phyloP scores from a whole-genome alignment of 192 early-diverging fungal genomes.

The Podochytrium sp. region DNA sequence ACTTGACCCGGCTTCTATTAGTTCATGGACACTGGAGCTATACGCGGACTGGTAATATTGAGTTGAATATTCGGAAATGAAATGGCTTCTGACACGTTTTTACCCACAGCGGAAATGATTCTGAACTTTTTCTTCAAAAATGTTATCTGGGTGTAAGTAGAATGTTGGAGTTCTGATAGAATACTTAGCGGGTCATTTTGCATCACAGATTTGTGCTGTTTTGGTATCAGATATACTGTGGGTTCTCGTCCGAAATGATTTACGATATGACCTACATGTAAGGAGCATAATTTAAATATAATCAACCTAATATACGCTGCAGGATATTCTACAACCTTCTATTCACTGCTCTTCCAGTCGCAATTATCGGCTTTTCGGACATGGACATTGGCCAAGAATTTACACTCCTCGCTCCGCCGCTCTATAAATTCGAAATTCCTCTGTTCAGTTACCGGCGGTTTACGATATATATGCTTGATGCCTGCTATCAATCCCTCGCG shows the following conservation, averaged over 20 bases:
- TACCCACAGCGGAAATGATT: conserved; percentile 16
- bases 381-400: conserved; percentile 75
- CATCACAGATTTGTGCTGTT: conserved; percentile 73
- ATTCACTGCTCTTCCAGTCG: conserved; percentile 83
- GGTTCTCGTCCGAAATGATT: conserved; percentile 77
- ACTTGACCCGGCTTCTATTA: conserved; percentile 77
- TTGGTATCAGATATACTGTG: conserved; percentile 89
- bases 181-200: background rate
- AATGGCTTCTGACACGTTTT: background rate
- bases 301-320: conserved; percentile 5
- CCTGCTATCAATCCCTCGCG: conserved; percentile 85
- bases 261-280: conserved; percentile 87
- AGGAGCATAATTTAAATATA: background rate
- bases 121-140: conserved; percentile 94
- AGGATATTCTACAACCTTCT: conserved; percentile 83
- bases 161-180: conserved; percentile 20
- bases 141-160: conserved; percentile 72
- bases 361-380: conserved; percentile 73
- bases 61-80: conserved; percentile 44
- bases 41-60: conserved; percentile 81
- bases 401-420: conserved; percentile 72
- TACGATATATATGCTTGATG: conserved; percentile 82
- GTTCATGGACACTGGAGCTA: conserved; percentile 96
- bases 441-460: conserved; percentile 79
- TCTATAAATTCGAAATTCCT: conserved; percentile 77